phyloP scores from a whole-genome alignment of 768 basidiomycete species.

The Coprinopsis sp. region DNA sequence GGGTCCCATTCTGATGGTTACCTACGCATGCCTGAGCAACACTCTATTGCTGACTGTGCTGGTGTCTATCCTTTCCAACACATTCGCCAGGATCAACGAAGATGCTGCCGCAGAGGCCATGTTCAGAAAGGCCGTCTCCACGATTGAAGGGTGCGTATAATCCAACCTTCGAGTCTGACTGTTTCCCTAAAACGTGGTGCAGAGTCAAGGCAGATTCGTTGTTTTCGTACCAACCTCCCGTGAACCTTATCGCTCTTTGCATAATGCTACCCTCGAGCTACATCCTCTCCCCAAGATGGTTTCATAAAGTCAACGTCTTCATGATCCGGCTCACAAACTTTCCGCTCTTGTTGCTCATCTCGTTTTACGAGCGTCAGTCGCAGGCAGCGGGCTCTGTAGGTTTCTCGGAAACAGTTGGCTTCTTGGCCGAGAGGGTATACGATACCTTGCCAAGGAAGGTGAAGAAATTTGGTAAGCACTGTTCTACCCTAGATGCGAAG shows the following conservation, averaged over 20 bases:
- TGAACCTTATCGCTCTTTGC: slow-evolving; percentile 84
- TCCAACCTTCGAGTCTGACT: not conserved
- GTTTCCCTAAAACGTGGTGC: slow-evolving; percentile 3
- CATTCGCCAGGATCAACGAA: slow-evolving; percentile 89
- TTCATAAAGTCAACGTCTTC: slow-evolving; percentile 93
- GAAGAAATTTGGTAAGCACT: slow-evolving; percentile 65
- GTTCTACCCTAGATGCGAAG: not conserved
- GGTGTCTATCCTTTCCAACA: slow-evolving; percentile 75
- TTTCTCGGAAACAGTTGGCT: slow-evolving; percentile 69
- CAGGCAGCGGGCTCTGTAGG: slow-evolving; percentile 60
- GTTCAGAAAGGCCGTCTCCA: slow-evolving; percentile 91
- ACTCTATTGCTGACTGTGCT: slow-evolving; percentile 84
- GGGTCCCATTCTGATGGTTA: slow-evolving; percentile 88
- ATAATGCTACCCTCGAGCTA: slow-evolving; percentile 87
- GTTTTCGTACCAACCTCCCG: slow-evolving; percentile 91
- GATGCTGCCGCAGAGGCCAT: slow-evolving; percentile 95
- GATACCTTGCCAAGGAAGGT: slow-evolving; percentile 75
- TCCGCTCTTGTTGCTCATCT: slow-evolving; percentile 75
- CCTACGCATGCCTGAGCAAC: slow-evolving; percentile 88
- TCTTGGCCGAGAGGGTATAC: slow-evolving; percentile 61
- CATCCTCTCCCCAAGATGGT: slow-evolving; percentile 89
- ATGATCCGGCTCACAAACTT: slow-evolving; percentile 86
- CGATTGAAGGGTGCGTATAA: slow-evolving; percentile 76
- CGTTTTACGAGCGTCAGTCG: slow-evolving; percentile 82
- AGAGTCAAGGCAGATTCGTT: slow-evolving; percentile 85